Evolutionary conservation across 306 rosid genomes (phyloP).

Genomic region (Cucurbita ficifolia): DNA sequence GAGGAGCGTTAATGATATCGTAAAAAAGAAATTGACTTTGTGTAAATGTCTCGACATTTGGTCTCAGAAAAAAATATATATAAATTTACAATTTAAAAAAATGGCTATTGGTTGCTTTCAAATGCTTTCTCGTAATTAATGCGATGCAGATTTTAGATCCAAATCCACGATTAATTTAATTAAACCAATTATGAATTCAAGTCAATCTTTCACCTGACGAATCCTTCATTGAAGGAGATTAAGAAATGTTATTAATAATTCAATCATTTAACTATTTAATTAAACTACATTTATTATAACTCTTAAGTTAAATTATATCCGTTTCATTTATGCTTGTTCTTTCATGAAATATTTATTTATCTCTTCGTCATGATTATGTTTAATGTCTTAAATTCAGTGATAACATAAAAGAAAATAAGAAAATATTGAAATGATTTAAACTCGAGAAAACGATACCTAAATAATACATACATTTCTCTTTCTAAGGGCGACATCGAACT

Average conservation of each 20-base stretch:
- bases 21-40: neutral
- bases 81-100: neutral
- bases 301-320: too few relatives aligned
- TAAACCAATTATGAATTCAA: neutral
- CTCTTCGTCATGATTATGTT: neutral
- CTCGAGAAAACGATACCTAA: neutral
- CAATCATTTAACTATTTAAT: neutral
- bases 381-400: neutral
- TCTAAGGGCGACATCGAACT: neutral
- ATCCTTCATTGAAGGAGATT: neutral
- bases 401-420: neutral
- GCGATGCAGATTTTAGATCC: constrained; percentile 3
- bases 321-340: too few relatives aligned
- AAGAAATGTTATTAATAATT: neutral
- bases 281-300: neutral
- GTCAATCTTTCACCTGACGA: neutral
- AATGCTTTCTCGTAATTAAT: neutral
- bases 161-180: neutral
- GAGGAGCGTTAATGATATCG: neutral
- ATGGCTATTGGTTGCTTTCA: neutral
- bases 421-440: neutral
- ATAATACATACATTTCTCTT: neutral
- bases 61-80: neutral
- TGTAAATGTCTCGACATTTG: neutral
- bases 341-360: too few relatives aligned